Conservation (phyloP, 2,329 filamentous ascomycete genomes). For the Ilyonectria destructans region DNA sequence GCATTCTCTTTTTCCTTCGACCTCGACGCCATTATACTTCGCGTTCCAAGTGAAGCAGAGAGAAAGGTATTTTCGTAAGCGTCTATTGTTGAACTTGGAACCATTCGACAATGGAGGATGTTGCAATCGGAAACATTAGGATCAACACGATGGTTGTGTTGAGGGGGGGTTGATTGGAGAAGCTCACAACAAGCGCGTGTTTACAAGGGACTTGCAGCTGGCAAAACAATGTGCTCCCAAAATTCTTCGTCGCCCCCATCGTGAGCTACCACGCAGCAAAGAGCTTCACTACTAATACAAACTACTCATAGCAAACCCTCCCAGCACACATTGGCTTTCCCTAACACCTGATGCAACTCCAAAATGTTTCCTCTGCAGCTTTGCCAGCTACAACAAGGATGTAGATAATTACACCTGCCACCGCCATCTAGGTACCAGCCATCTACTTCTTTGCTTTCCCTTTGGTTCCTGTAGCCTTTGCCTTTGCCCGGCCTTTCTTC, state of each 20-base stretch:
- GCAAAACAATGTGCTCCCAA: not conserved
- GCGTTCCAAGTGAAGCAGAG: slow-evolving; percentile 8
- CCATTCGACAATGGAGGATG: not conserved
- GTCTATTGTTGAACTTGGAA: not conserved
- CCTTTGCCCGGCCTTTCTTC: slow-evolving; percentile 64
- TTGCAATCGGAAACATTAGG: not conserved
- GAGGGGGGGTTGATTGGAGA: slow-evolving; percentile 7
- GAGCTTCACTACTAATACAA: not conserved
- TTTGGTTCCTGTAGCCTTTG: slow-evolving; percentile 59
- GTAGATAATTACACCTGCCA: not conserved
- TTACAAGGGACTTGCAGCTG: slow-evolving; percentile 10
- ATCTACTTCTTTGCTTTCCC: slow-evolving; percentile 64
- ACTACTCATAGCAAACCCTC: not conserved
- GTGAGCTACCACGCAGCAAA: not conserved
- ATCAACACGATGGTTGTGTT: not conserved
- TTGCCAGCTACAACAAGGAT: not conserved
- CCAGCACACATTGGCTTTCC: not conserved
- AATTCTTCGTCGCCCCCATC: not conserved
- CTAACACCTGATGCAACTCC: not conserved
- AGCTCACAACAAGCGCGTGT: not conserved
- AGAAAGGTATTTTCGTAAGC: slow-evolving; percentile 28
- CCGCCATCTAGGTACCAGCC: not conserved
- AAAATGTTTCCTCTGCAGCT: not conserved
- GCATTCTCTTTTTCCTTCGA: not conserved
- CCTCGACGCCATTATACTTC: not conserved